A percentile compares a stretch with the other conserved stretches of the same genome.
These are phyloP conservation scores for Stemphylium beticola DNA, from an alignment of 2,329 filamentous ascomycete genomes.

Conservation along the genomic window DNA sequence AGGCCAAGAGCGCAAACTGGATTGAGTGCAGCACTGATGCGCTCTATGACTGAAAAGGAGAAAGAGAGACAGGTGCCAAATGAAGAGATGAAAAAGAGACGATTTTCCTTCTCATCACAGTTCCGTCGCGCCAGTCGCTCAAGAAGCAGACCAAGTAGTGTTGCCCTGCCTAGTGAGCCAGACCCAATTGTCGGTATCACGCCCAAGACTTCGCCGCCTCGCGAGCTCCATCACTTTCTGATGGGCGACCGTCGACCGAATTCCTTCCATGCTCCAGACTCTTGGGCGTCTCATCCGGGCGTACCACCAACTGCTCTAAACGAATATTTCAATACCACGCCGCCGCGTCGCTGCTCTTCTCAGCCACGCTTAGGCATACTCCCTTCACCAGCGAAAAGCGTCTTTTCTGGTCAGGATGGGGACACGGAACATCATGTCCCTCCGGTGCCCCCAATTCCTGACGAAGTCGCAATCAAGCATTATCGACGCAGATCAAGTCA, in stretches of 20 bases:
- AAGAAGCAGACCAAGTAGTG: slow-evolving; percentile 39
- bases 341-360: slow-evolving; percentile 6
- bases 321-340: slow-evolving; percentile 18
- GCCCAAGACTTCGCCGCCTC: slow-evolving; percentile 29
- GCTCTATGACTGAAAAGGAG: slow-evolving; percentile 17
- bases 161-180: slow-evolving; percentile 29
- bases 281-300: slow-evolving; percentile 29
- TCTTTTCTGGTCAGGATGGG: slow-evolving; percentile 28
- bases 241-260: slow-evolving; percentile 28
- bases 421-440: slow-evolving; percentile 32
- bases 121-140: slow-evolving; percentile 45
- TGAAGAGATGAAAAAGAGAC: slow-evolving; percentile 37
- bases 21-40: slow-evolving; percentile 11
- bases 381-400: slow-evolving; percentile 39
- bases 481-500: slow-evolving; percentile 17
- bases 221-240: slow-evolving; percentile 28
- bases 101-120: slow-evolving; percentile 42
- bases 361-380: slow-evolving; percentile 30
- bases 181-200: slow-evolving; percentile 18
- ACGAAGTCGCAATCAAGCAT: slow-evolving; percentile 20
- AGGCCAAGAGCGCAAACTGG: slow-evolving; percentile 22
- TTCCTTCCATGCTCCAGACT: slow-evolving; percentile 41
- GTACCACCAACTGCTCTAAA: slow-evolving; percentile 10
- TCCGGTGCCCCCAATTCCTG: slow-evolving; percentile 39
- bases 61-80: slow-evolving; percentile 16